These are phyloP conservation scores for Heterobasidion parviporum DNA, from an alignment of 1,284 basidiomycete species.

Conservation along the genomic window DNA sequence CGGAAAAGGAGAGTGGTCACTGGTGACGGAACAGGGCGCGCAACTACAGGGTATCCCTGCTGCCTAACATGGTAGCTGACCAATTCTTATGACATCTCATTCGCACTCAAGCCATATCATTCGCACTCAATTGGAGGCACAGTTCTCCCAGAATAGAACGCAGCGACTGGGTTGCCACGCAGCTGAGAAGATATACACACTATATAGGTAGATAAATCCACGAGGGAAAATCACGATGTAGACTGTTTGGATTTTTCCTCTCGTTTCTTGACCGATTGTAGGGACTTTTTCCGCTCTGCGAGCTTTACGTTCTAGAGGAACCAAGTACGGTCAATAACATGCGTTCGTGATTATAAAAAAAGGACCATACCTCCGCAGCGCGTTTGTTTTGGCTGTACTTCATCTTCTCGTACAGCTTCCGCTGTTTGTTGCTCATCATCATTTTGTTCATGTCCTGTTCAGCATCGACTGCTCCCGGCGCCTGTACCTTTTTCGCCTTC, in stretches of 20 bases:
- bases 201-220: too few species aligned
- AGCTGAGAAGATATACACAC: too few species aligned
- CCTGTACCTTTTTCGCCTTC: slow-evolving; percentile 32
- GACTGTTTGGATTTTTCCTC: slow-evolving; percentile 8
- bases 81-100: too few species aligned
- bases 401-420: slow-evolving; percentile 94
- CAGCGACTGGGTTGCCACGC: too few species aligned
- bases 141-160: too few species aligned
- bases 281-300: slow-evolving; percentile 14
- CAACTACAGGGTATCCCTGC: too few species aligned
- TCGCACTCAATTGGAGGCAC: too few species aligned
- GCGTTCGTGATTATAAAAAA: neutral
- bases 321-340: slow-evolving; percentile 2
- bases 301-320: slow-evolving; percentile 15
- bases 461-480: slow-evolving; percentile 27
- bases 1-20: neutral
- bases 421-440: slow-evolving; percentile 96
- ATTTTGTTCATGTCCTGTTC: slow-evolving; percentile 96
- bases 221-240: too few species aligned
- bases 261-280: slow-evolving; percentile 17
- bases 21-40: too few species aligned
- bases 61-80: too few species aligned
- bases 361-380: slow-evolving; percentile 63
- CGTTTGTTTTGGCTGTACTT: slow-evolving; percentile 83
- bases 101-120: too few species aligned